A percentile compares a stretch with the other conserved stretches of the same genome.
These are phyloP conservation scores for Hyparrhenia diplandra DNA, from an alignment of 176 grass and related monocot genomes.

Conservation along the genomic window DNA sequence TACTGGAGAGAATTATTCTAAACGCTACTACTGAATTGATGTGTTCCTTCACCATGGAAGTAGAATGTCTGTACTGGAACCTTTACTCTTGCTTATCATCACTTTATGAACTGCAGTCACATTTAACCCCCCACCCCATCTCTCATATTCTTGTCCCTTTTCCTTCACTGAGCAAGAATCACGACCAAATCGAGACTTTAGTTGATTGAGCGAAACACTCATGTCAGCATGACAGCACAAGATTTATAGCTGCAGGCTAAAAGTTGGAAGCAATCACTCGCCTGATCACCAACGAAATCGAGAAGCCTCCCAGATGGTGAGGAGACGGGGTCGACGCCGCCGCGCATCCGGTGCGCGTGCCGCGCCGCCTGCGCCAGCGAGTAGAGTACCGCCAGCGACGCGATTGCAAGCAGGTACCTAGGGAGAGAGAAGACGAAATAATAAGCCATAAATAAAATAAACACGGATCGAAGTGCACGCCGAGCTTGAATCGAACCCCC, in stretches of 20 bases:
- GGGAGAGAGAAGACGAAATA: not conserved
- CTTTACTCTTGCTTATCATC: not conserved
- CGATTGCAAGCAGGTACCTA: constrained; percentile 72
- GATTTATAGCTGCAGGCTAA: not conserved
- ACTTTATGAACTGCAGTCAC: too few species aligned
- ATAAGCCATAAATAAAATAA: not conserved
- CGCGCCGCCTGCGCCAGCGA: constrained; percentile 57
- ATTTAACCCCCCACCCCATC: too few species aligned
- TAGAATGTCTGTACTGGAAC: constrained; percentile 7
- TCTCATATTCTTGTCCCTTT: too few species aligned
- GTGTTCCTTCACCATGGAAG: constrained; percentile 8
- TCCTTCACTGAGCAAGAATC: too few species aligned
- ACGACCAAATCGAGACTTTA: too few species aligned
- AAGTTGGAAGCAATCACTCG: constrained; percentile 26
- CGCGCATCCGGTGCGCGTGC: constrained; percentile 35
- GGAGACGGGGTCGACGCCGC: constrained; percentile 35
- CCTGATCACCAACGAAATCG: constrained; percentile 84
- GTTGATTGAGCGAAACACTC: too few species aligned
- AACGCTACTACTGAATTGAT: not conserved
- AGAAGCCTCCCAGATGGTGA: constrained; percentile 20
- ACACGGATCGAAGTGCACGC: constrained; percentile 4
- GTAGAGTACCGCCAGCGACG: constrained; percentile 54
- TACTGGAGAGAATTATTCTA: not conserved
- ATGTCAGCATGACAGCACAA: not conserved
- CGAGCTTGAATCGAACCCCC: not conserved